Evolutionary conservation across 179 eudicot genomes (phyloP).

Genomic region (Silene vulgaris): DNA sequence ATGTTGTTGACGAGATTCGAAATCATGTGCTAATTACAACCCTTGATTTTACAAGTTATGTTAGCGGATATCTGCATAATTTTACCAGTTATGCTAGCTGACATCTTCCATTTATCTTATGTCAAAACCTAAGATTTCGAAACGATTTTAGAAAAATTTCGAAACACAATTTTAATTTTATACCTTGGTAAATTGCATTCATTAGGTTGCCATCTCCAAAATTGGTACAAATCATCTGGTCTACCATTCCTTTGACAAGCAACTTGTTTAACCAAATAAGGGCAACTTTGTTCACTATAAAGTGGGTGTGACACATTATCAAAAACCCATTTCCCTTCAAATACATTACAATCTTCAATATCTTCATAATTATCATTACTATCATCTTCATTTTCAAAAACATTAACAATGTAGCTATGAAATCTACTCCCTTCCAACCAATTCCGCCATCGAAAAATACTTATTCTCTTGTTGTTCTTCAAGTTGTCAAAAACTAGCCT

Average conservation of each 20-base stretch:
- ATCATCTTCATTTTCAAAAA: slow-evolving; percentile 15
- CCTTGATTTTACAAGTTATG: too few species aligned
- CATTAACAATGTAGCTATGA: slow-evolving; percentile 10
- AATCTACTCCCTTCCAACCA: slow-evolving; percentile 22
- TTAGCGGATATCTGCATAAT: too few species aligned
- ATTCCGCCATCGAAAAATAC: slow-evolving; percentile 31
- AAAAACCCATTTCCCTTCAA: slow-evolving; percentile 81
- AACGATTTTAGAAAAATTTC: too few species aligned
- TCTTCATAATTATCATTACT: slow-evolving; percentile 43
- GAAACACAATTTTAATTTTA: too few species aligned
- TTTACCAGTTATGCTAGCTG: too few species aligned
- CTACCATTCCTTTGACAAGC: slow-evolving; percentile 83
- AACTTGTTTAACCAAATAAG: slow-evolving; percentile 77
- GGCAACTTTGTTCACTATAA: slow-evolving; percentile 67
- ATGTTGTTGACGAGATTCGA: too few species aligned
- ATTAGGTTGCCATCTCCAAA: slow-evolving; percentile 90
- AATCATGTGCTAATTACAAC: too few species aligned
- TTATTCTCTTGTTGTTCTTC: slow-evolving; percentile 38
- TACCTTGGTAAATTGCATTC: slow-evolving; percentile 86
- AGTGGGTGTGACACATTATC: slow-evolving; percentile 58
- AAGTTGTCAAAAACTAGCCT: slow-evolving; percentile 53
- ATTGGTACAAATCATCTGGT: slow-evolving; percentile 70
- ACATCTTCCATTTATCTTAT: too few species aligned
- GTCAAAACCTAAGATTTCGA: too few species aligned
- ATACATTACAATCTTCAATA: slow-evolving; percentile 70